Conservation (phyloP, 257 asterid species). For the Schizonepeta tenuifolia region DNA sequence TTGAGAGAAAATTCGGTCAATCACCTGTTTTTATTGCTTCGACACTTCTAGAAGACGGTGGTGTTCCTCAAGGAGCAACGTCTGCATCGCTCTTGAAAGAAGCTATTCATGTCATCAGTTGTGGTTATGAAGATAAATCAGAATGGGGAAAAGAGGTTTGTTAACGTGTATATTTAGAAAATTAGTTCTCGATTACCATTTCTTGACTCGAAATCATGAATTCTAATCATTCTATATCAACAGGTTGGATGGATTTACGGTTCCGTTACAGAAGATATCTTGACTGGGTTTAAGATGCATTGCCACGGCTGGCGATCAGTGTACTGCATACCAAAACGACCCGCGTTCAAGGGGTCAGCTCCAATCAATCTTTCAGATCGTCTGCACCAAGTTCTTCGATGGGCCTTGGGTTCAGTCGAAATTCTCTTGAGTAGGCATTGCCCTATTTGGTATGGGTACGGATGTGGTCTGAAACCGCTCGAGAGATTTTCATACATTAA, state of each 20-base stretch:
- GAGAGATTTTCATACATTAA: slow-evolving; percentile 54
- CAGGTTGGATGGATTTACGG: slow-evolving; percentile 61
- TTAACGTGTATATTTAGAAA: background rate
- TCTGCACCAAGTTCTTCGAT: slow-evolving; percentile 51
- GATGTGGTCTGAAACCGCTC: slow-evolving; percentile 56
- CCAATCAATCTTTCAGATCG: slow-evolving; percentile 56
- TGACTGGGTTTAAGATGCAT: slow-evolving; percentile 59
- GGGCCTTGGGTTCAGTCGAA: slow-evolving; percentile 60
- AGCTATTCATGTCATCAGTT: slow-evolving; percentile 68
- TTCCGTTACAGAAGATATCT: slow-evolving; percentile 53
- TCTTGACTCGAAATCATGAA: background rate
- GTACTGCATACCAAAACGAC: slow-evolving; percentile 52
- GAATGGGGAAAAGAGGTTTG: slow-evolving; percentile 83
- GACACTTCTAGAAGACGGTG: slow-evolving; percentile 64
- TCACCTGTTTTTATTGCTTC: slow-evolving; percentile 68
- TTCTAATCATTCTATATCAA: slow-evolving; percentile 1
- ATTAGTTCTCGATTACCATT: background rate
- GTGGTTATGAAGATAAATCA: slow-evolving; percentile 74
- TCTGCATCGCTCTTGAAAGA: slow-evolving; percentile 69
- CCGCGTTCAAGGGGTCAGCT: slow-evolving; percentile 58
- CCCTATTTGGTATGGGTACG: slow-evolving; percentile 59
- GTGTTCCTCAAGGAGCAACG: slow-evolving; percentile 58
- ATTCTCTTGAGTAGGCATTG: slow-evolving; percentile 55
- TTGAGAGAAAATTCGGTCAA: slow-evolving; percentile 70
- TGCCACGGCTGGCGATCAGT: slow-evolving; percentile 63